A percentile compares a stretch with the other conserved stretches of the same genome.
Evolutionary conservation across 169 alveolate genomes (phyloP).

Genomic region (Plasmodium gonderi): DNA sequence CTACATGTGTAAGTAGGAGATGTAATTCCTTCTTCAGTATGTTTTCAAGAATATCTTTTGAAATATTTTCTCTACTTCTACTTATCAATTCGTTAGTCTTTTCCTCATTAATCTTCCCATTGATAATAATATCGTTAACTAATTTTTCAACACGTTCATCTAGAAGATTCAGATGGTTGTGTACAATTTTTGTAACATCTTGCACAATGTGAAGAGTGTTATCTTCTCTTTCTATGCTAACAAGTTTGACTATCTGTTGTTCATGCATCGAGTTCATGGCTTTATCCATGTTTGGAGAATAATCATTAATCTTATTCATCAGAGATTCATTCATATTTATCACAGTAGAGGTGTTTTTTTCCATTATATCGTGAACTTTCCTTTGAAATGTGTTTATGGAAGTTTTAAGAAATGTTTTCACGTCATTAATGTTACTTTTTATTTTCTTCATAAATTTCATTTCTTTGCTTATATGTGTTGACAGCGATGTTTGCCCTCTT

Average conservation of each 20-base stretch:
- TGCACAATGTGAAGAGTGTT: not conserved
- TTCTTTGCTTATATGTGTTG: not conserved
- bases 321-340: conserved; percentile 5
- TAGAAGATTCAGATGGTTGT: not conserved
- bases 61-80: not conserved
- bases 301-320: not conserved
- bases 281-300: not conserved
- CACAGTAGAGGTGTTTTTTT: not conserved
- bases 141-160: not conserved
- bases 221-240: not conserved
- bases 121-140: not conserved
- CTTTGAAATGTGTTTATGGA: not conserved
- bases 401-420: not conserved
- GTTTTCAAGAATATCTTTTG: not conserved
- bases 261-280: not conserved
- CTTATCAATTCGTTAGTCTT: not conserved
- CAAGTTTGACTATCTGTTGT: not conserved
- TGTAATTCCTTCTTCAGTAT: not conserved
- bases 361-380: not conserved
- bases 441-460: not conserved
- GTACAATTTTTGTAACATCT: not conserved
- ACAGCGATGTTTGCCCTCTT: not conserved
- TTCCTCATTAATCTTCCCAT: not conserved
- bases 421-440: not conserved
- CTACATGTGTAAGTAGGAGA: not conserved